phyloP scores from a whole-genome alignment of 805 yeast species.

The Pichia occidentalis region DNA sequence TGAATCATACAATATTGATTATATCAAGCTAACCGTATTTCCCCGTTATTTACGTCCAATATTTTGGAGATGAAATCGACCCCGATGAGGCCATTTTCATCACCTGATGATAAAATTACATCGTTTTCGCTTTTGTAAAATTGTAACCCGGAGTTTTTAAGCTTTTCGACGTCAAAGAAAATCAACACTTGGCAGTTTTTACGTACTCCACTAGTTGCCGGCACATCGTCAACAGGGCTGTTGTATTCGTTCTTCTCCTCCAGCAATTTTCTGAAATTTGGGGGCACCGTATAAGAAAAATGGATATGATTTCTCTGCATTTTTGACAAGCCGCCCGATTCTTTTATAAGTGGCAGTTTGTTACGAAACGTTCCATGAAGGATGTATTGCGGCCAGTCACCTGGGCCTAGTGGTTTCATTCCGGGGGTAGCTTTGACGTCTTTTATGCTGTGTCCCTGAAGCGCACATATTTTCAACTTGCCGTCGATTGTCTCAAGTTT shows the following conservation, averaged over 20 bases:
- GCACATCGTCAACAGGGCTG: slow-evolving; percentile 19
- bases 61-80: slow-evolving; percentile 35
- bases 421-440: slow-evolving; percentile 34
- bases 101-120: slow-evolving; percentile 65
- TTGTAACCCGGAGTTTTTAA: slow-evolving; percentile 37
- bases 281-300: slow-evolving; percentile 57
- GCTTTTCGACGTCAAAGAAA: slow-evolving; percentile 48
- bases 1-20: background rate
- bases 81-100: slow-evolving; percentile 45
- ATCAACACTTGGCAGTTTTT: slow-evolving; percentile 50
- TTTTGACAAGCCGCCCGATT: slow-evolving; percentile 49
- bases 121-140: slow-evolving; percentile 66
- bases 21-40: too few relatives aligned
- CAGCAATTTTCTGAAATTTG: slow-evolving; percentile 17
- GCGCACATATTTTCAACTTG: slow-evolving; percentile 76
- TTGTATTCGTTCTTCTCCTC: background rate
- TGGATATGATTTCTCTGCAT: slow-evolving; percentile 87
- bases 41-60: slow-evolving; percentile 17
- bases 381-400: slow-evolving; percentile 44
- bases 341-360: slow-evolving; percentile 42
- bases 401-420: slow-evolving; percentile 16
- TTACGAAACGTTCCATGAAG: slow-evolving; percentile 73
- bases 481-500: slow-evolving; percentile 24
- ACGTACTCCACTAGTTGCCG: slow-evolving; percentile 75
- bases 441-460: slow-evolving; percentile 82